phyloP scores from a whole-genome alignment of 169 alveolate genomes.

The Plasmodium sp. region DNA sequence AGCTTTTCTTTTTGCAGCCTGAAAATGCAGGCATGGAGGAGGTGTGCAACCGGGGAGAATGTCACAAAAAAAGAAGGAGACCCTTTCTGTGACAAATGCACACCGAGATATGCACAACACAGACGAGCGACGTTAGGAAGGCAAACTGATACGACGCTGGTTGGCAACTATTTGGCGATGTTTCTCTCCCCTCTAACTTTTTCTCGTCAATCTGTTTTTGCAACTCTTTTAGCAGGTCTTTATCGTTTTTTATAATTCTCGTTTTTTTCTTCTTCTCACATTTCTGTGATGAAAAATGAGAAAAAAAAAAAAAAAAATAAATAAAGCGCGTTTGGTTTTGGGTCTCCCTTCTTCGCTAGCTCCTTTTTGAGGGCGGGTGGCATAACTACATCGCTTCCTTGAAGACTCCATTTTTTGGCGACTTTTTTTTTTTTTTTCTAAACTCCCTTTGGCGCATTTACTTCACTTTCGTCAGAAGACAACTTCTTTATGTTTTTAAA shows the following conservation, averaged over 20 bases:
- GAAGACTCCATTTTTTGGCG: background rate
- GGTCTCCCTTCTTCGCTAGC: background rate
- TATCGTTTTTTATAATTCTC: constrained; percentile 49
- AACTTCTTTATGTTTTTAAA: constrained; percentile 44
- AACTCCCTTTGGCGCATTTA: background rate
- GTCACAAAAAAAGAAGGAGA: background rate
- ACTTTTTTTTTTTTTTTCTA: background rate
- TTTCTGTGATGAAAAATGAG: background rate
- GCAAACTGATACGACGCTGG: background rate
- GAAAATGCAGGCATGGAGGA: background rate
- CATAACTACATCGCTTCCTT: background rate
- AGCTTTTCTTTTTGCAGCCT: constrained; percentile 23
- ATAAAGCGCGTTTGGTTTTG: background rate
- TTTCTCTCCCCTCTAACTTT: constrained; percentile 17
- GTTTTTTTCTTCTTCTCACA: constrained; percentile 6
- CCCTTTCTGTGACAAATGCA: background rate
- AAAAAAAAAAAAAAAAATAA: background rate
- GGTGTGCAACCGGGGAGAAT: background rate
- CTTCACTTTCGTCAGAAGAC: constrained; percentile 24
- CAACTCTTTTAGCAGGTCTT: constrained; percentile 32
- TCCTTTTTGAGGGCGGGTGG: background rate
- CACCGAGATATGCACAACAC: background rate
- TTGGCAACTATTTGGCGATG: background rate
- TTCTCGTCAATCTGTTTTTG: constrained; percentile 57
- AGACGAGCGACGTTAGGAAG: background rate